These are phyloP conservation scores for Podosphaera fusca DNA, from an alignment of 2,329 filamentous ascomycete species.

Conservation along the genomic window DNA sequence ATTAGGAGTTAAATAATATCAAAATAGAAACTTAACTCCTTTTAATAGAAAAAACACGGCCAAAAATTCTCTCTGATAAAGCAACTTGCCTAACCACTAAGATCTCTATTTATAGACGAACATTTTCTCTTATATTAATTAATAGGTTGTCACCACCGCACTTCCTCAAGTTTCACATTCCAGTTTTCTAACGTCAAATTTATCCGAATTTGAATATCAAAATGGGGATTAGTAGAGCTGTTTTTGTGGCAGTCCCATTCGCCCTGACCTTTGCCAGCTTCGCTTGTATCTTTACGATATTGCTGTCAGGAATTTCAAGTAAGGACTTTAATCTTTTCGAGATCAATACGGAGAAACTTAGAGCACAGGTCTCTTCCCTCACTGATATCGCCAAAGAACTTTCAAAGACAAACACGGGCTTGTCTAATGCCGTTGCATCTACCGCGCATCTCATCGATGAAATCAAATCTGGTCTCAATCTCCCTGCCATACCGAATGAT, in stretches of 20 bases:
- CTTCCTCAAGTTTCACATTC: too few species aligned
- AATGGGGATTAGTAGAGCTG: constrained; percentile 54
- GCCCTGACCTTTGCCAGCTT: constrained; percentile 56
- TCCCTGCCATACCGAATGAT: background rate
- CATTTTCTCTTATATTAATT: too few species aligned
- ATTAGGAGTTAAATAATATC: too few species aligned
- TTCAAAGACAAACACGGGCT: constrained; percentile 1
- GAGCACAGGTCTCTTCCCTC: constrained; percentile 12
- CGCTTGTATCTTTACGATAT: constrained; percentile 38
- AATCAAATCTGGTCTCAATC: constrained; percentile 2
- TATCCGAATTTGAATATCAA: constrained; percentile 7
- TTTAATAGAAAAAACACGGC: too few species aligned
- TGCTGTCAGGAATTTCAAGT: constrained; percentile 31
- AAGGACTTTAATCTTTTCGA: constrained; percentile 34
- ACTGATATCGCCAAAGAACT: constrained; percentile 6
- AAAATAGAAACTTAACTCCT: too few species aligned
- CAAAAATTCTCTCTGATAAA: too few species aligned
- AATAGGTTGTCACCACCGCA: too few species aligned
- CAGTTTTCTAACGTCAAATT: too few species aligned
- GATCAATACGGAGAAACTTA: constrained; percentile 37
- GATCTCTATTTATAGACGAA: too few species aligned
- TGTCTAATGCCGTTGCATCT: background rate
- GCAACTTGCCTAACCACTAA: too few species aligned
- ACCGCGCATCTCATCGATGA: background rate
- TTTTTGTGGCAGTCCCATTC: constrained; percentile 77